These are phyloP conservation scores for Hypomyces perniciosus DNA, from an alignment of 2,329 filamentous ascomycete genomes.

Conservation along the genomic window DNA sequence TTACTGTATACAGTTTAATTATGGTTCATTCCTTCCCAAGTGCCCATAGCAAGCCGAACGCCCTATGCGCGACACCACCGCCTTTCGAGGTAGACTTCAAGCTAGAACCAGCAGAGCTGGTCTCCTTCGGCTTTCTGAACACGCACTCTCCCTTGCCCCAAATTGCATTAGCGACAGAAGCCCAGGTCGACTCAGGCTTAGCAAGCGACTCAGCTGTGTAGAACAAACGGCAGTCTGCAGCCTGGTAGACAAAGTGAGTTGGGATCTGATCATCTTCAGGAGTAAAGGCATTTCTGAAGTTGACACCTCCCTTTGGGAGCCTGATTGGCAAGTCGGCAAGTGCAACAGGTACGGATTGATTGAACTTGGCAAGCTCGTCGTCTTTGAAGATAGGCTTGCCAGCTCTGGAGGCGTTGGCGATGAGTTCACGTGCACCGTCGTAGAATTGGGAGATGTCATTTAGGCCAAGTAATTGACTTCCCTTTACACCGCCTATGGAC, in stretches of 20 bases:
- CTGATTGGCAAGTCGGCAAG: background rate
- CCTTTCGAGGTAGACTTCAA: too few relatives aligned
- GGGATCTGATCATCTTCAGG: conserved; percentile 31
- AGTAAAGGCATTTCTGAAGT: conserved; percentile 24
- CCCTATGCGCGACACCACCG: too few relatives aligned
- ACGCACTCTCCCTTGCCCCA: conserved; percentile 10
- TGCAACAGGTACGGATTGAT: background rate
- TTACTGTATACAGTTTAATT: too few relatives aligned
- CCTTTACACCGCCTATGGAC: conserved; percentile 53
- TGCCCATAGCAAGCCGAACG: too few relatives aligned
- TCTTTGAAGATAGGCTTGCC: conserved; percentile 3
- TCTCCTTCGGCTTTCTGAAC: background rate
- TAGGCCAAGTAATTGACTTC: conserved; percentile 34
- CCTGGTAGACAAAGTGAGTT: conserved; percentile 52
- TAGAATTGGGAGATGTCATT: conserved; percentile 15
- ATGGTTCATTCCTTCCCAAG: too few relatives aligned
- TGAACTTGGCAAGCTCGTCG: background rate
- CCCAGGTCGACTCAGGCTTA: conserved; percentile 37
- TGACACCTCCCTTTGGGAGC: background rate
- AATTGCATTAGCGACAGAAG: conserved; percentile 6
- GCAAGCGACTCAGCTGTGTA: conserved; percentile 46
- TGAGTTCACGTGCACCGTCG: background rate
- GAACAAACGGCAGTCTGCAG: conserved; percentile 52
- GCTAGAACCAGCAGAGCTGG: too few relatives aligned
- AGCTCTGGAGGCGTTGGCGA: background rate